A percentile compares a stretch with the other conserved stretches of the same genome.
These are phyloP conservation scores for Ananas comosus DNA, from an alignment of 176 grass and related monocot species.

Conservation along the genomic window DNA sequence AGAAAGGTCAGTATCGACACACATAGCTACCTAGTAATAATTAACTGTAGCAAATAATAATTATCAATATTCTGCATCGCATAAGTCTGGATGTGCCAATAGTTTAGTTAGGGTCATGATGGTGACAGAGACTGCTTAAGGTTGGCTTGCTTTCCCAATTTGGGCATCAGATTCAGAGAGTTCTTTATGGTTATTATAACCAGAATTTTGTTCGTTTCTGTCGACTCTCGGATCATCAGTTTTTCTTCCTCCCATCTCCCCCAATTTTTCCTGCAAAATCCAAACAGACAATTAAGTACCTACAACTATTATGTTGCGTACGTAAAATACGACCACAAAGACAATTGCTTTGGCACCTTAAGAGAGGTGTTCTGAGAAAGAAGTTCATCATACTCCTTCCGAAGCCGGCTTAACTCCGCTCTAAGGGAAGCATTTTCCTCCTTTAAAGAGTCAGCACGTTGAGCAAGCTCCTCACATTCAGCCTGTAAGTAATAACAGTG, in stretches of 20 bases:
- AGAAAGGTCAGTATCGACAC: not conserved
- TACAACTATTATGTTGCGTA: not conserved
- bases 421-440: constrained; percentile 76
- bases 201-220: constrained; percentile 11
- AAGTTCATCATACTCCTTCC: constrained; percentile 65
- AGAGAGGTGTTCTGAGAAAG: constrained; percentile 71
- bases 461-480: constrained; percentile 81
- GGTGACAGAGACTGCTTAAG: not conserved
- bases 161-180: not conserved
- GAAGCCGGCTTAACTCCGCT: constrained; percentile 60
- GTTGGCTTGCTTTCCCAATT: not conserved
- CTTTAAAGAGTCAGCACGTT: constrained; percentile 60
- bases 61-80: not conserved
- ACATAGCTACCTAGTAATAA: not conserved
- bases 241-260: not conserved
- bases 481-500: constrained; percentile 33
- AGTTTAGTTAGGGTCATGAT: not conserved
- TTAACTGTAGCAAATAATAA: not conserved
- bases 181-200: not conserved
- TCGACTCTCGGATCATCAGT: constrained; percentile 31
- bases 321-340: not conserved
- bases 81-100: not conserved
- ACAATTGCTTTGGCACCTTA: constrained; percentile 46
- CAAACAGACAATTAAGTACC: constrained; percentile 2
- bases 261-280: constrained; percentile 52